phyloP scores from a whole-genome alignment of 768 basidiomycete genomes.

The Kockovaella imperatae region DNA sequence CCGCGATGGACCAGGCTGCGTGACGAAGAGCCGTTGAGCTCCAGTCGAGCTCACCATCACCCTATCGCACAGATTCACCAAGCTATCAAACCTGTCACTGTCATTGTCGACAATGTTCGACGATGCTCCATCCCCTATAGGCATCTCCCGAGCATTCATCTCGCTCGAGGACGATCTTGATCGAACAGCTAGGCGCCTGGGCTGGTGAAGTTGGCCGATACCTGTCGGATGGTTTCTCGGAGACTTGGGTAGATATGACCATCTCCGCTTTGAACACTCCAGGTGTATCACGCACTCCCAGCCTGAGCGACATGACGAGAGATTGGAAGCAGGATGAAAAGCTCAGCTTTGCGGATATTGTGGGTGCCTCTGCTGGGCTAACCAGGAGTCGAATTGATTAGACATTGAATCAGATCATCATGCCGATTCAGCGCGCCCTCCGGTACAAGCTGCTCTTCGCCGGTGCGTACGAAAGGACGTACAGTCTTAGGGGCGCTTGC shows the following conservation, averaged over 20 bases:
- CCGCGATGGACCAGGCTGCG: too few relatives aligned
- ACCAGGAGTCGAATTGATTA: not conserved
- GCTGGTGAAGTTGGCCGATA: constrained; percentile 22
- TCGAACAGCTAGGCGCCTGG: constrained; percentile 20
- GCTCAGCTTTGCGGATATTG: constrained; percentile 24
- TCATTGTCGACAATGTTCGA: too few relatives aligned
- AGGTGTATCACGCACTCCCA: not conserved
- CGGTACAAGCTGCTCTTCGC: constrained; percentile 30
- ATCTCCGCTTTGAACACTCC: too few relatives aligned
- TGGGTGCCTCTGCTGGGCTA: constrained; percentile 1
- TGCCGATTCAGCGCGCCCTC: constrained; percentile 26
- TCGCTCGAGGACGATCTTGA: not conserved
- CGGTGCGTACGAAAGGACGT: constrained; percentile 6
- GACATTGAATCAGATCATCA: constrained; percentile 22
- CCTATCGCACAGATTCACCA: too few relatives aligned
- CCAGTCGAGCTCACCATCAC: too few relatives aligned
- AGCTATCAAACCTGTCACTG: too few relatives aligned
- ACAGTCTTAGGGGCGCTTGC: not conserved
- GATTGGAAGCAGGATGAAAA: constrained; percentile 5
- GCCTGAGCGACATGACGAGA: constrained; percentile 1
- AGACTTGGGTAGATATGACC: too few relatives aligned
- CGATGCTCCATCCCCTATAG: too few relatives aligned
- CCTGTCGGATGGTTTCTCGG: too few relatives aligned
- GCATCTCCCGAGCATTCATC: too few relatives aligned
- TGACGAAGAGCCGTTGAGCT: too few relatives aligned